Evolutionary conservation across 805 yeast species (phyloP), one percentile per base, ranked within the genome.

Genomic region (Candida jianshihensis): DNA sequence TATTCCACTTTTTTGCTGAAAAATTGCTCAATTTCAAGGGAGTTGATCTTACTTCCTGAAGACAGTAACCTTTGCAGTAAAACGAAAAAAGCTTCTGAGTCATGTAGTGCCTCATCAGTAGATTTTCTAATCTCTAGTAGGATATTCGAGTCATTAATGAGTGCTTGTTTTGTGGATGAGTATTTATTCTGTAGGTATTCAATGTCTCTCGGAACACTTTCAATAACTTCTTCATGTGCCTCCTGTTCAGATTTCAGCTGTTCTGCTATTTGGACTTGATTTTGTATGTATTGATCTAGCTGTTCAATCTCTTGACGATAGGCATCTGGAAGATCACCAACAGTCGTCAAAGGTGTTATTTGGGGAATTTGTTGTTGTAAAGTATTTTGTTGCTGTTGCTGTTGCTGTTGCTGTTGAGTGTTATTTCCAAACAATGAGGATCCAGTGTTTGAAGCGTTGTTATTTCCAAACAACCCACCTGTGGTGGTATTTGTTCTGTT

Each of bases 161-260:
- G 51, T 3, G 87, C 83, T 56, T 78, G 87, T 44, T 74, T 78
- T 3, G 85, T 74, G 5, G 81, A 69, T 2, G 75, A 66, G 42
- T 78, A 71, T 42, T 75, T 75, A 44, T 76, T 75, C 37, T 72
- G 73, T 42, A 84, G 58, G 50, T 71, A 84, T 40, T 68, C 68
- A 27, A 81, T 73, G 53, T 84, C 94, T 46, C 80, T 70, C 5
- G 92, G 92, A 36, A 84, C 75, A 36, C 88, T 76, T 26, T 69
- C 73, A 30, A 84, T 73, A 30, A 83, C 63, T 41, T 71, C 77
- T 31, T 70, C 67, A 46, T 84, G 94, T 26, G 74, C 75, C n/a
- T 58, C 60, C 40, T 71, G 66, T 44, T 78, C 82, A 6, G 76
- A 70, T 44, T 78, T 73, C 42, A 84, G 61, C 20, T 75, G 76